Evolutionary conservation across 345 rosid genomes (phyloP).

Genomic region (Gossypium herbaceum): DNA sequence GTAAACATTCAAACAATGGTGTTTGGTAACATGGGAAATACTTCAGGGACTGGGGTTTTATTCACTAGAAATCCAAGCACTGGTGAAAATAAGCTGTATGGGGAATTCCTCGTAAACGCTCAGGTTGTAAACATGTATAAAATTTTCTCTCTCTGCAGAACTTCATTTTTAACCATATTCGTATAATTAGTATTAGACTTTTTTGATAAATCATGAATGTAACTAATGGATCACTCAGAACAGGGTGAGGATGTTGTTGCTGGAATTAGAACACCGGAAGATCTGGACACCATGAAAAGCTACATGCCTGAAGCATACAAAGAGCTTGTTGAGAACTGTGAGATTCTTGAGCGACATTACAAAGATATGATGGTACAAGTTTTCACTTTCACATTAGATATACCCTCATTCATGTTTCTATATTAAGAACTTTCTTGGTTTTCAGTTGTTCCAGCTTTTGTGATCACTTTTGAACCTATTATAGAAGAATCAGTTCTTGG

Average conservation of each 20-base stretch:
- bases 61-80: conserved; percentile 96
- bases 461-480: background rate
- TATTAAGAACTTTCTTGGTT: background rate
- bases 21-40: conserved; percentile 90
- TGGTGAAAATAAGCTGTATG: conserved; percentile 83
- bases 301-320: conserved; percentile 77
- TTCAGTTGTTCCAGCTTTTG: background rate
- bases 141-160: background rate
- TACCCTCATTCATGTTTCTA: background rate
- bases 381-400: background rate
- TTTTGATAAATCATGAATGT: conserved; percentile 2
- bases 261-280: conserved; percentile 92
- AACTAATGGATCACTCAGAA: conserved; percentile 20
- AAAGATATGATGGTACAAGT: conserved; percentile 86
- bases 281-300: conserved; percentile 65
- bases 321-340: conserved; percentile 83
- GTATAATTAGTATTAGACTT: background rate
- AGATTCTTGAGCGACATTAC: conserved; percentile 80
- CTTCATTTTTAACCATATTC: background rate
- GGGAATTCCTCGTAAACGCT: conserved; percentile 90
- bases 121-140: conserved; percentile 44
- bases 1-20: conserved; percentile 95
- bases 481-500: background rate
- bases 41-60: conserved; percentile 92
- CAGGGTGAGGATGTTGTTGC: conserved; percentile 98